Percentiles rank a stretch among this genome's conserved stretches.
These are phyloP conservation scores for Lentinula novae-zelandiae DNA, from an alignment of 1,284 basidiomycete genomes.

Conservation along the genomic window DNA sequence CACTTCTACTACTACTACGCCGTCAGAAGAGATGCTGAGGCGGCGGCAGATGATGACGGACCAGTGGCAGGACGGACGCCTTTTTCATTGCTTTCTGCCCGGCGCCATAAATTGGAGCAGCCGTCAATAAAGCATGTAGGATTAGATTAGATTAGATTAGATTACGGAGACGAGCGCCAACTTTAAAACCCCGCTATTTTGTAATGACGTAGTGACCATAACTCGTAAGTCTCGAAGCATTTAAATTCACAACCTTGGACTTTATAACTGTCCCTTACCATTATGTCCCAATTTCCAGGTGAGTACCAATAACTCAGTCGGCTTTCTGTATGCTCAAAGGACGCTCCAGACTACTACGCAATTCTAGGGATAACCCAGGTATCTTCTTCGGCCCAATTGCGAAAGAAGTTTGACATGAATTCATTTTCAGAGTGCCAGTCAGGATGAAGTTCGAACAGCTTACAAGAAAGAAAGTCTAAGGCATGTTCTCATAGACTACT, in stretches of 20 bases:
- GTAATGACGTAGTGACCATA: not conserved
- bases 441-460: slow-evolving; percentile 75
- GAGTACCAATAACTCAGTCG: not conserved
- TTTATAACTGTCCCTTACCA: not conserved
- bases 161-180: no score
- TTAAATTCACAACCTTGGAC: not conserved
- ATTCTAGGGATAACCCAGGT: slow-evolving; percentile 27
- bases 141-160: no score
- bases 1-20: no score
- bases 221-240: not conserved
- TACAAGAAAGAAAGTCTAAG: slow-evolving; percentile 82
- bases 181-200: not conserved
- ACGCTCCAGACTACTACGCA: slow-evolving; percentile 62
- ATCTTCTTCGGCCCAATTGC: not conserved
- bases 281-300: slow-evolving; percentile 11
- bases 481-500: slow-evolving; percentile 24
- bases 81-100: no score
- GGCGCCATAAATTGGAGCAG: no score
- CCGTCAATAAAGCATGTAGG: no score
- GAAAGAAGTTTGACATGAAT: no score
- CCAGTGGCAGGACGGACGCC: no score
- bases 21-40: no score
- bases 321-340: slow-evolving; percentile 48
- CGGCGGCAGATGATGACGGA: no score
- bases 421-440: slow-evolving; percentile 45